These are phyloP conservation scores for Geotrichum histeridarum DNA, from an alignment of 1,139 yeast species.

Conservation along the genomic window DNA sequence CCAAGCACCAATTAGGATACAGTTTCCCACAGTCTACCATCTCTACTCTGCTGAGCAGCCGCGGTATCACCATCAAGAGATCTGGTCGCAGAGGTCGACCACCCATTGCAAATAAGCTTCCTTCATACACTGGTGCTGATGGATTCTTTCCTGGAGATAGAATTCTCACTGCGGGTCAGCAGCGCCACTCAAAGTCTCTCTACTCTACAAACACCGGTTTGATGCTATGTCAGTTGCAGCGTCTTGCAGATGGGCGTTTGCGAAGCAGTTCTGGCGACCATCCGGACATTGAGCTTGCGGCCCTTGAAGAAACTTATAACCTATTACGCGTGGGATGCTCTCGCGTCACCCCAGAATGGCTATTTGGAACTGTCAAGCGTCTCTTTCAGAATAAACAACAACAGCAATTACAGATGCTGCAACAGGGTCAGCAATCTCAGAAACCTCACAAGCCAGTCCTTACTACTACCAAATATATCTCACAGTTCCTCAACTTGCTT, in stretches of 20 bases:
- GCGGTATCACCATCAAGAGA: conserved; percentile 10
- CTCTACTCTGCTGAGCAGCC: conserved; percentile 6
- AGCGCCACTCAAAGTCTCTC: too few species aligned
- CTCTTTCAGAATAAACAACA: too few species aligned
- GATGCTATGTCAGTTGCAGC: conserved; percentile 1
- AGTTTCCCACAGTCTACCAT: conserved; percentile 9
- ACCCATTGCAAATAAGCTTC: neutral
- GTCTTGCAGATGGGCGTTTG: conserved; percentile 8
- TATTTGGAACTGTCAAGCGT: neutral
- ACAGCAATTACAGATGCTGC: too few species aligned
- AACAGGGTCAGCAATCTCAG: too few species aligned
- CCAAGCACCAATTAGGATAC: conserved; percentile 3
- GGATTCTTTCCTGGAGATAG: neutral
- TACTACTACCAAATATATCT: conserved; percentile 2
- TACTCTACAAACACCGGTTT: neutral
- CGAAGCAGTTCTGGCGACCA: conserved; percentile 5
- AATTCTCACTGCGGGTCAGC: too few species aligned
- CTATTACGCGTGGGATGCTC: neutral
- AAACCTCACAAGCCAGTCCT: neutral
- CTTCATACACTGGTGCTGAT: neutral
- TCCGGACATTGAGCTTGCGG: conserved; percentile 2
- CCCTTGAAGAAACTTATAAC: conserved; percentile 9
- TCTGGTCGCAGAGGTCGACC: conserved; percentile 14
- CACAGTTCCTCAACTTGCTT: conserved; percentile 9
- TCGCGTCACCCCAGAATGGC: neutral